Percentiles rank a stretch among this genome's conserved stretches.
Evolutionary conservation across 345 rosid genomes (phyloP).

Genomic region (Draba incana): DNA sequence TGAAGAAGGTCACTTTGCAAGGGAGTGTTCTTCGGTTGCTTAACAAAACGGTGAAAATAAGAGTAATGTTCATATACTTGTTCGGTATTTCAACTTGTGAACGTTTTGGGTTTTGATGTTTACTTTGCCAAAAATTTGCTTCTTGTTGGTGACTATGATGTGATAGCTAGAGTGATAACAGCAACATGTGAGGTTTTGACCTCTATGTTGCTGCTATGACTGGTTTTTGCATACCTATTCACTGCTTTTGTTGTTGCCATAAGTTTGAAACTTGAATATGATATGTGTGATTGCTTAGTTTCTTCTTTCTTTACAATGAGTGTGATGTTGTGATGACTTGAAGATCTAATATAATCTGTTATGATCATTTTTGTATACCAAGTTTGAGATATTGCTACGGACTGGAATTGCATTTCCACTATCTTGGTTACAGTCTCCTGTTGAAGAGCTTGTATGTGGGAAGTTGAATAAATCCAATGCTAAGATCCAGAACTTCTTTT

Average conservation of each 20-base stretch:
- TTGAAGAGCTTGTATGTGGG: too few species aligned
- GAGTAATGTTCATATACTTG: constrained; percentile 38
- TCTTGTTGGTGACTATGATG: constrained; percentile 24
- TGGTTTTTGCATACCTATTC: constrained; percentile 10
- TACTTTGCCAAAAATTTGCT: neutral
- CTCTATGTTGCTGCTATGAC: constrained; percentile 8
- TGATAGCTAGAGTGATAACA: constrained; percentile 12
- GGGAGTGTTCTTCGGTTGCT: constrained; percentile 50
- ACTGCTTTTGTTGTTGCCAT: constrained; percentile 29
- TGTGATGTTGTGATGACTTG: neutral
- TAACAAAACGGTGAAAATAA: constrained; percentile 18
- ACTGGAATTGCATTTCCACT: neutral
- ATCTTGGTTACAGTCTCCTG: neutral
- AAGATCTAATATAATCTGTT: neutral
- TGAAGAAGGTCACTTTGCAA: constrained; percentile 54
- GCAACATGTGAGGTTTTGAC: neutral
- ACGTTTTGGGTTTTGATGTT: neutral
- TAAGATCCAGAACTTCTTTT: too few species aligned
- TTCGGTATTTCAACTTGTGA: constrained; percentile 26
- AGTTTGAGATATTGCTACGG: neutral
- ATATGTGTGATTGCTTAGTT: constrained; percentile 32
- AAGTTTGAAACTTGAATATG: constrained; percentile 31
- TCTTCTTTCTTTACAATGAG: neutral
- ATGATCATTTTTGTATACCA: constrained; percentile 4
- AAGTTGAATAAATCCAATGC: too few species aligned